Percentiles rank a stretch among this genome's conserved stretches.
Conservation (phyloP, 2,329 filamentous ascomycete species). For the Colletotrichum agaves region DNA sequence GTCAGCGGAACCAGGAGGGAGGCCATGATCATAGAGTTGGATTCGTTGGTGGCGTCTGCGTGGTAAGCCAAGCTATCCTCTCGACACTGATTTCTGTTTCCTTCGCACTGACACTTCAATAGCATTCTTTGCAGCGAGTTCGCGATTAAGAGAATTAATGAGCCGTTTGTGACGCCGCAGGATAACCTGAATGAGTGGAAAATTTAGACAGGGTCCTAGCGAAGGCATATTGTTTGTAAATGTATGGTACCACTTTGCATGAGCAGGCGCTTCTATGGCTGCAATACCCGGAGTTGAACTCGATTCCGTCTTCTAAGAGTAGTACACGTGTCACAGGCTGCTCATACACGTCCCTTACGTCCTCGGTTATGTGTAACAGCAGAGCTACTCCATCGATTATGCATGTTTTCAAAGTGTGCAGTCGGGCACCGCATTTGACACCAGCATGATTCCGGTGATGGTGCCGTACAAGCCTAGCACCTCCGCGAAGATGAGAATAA, state of each 20-base stretch:
- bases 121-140: conserved; percentile 95
- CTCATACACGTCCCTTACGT: too few relatives aligned
- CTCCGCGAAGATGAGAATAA: conserved; percentile 60
- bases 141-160: conserved; percentile 93
- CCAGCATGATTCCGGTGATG: conserved; percentile 60
- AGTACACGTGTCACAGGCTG: neutral
- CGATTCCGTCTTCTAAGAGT: neutral
- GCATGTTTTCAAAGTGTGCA: neutral
- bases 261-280: conserved; percentile 22
- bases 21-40: conserved; percentile 86
- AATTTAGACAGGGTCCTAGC: conserved; percentile 54
- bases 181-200: conserved; percentile 88
- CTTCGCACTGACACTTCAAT: conserved; percentile 39
- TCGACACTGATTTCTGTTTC: neutral
- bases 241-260: conserved; percentile 28
- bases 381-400: too few relatives aligned
- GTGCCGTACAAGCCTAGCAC: conserved; percentile 58
- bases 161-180: conserved; percentile 82
- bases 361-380: too few relatives aligned
- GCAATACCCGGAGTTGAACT: conserved; percentile 36
- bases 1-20: conserved; percentile 79
- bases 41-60: conserved; percentile 88
- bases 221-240: conserved; percentile 24
- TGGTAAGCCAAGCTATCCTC: conserved; percentile 68
- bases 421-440: conserved; percentile 46